Percentiles rank a stretch among this genome's conserved stretches.
phyloP scores from a whole-genome alignment of 2,329 filamentous ascomycete species.

The Balansia obtecta region DNA sequence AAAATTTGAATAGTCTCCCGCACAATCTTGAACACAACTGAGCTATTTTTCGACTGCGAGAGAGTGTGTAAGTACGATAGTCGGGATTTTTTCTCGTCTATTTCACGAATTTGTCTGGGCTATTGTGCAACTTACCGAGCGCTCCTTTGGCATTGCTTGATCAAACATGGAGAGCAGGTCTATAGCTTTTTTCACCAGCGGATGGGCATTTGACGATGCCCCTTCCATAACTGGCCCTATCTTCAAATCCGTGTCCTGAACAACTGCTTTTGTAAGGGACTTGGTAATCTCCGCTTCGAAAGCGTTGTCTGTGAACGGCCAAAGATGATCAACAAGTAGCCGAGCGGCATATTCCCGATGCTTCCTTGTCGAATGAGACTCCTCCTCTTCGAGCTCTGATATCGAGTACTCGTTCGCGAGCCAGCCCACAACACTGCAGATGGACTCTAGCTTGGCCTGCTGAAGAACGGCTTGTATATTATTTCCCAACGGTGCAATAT shows the following conservation, averaged over 20 bases:
- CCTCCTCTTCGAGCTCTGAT: slow-evolving; percentile 44
- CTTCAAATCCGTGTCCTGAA: slow-evolving; percentile 35
- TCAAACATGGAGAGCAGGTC: slow-evolving; percentile 51
- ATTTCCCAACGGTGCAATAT: slow-evolving; percentile 38
- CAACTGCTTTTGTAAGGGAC: slow-evolving; percentile 36
- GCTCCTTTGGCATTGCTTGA: slow-evolving; percentile 50
- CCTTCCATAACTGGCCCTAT: slow-evolving; percentile 36
- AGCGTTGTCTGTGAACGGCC: slow-evolving; percentile 40
- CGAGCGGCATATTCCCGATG: slow-evolving; percentile 44
- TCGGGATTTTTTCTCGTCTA: background rate
- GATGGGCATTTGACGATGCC: slow-evolving; percentile 44
- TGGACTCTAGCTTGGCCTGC: slow-evolving; percentile 31
- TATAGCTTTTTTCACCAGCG: slow-evolving; percentile 44
- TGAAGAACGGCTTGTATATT: slow-evolving; percentile 38
- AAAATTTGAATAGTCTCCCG: slow-evolving; percentile 81
- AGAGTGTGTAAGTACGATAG: background rate
- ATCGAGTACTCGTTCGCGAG: slow-evolving; percentile 45
- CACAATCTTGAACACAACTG: slow-evolving; percentile 58
- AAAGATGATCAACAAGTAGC: slow-evolving; percentile 43
- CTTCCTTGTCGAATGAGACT: slow-evolving; percentile 38
- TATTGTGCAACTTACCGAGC: slow-evolving; percentile 36
- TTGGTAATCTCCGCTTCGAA: slow-evolving; percentile 45
- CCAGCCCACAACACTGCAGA: slow-evolving; percentile 46
- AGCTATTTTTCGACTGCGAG: slow-evolving; percentile 31
- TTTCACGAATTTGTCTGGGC: no score